Percentiles rank a stretch among this genome's conserved stretches.
Evolutionary conservation across 2,329 filamentous ascomycete species (phyloP).

Genomic region (Ceratocystis huliohia): DNA sequence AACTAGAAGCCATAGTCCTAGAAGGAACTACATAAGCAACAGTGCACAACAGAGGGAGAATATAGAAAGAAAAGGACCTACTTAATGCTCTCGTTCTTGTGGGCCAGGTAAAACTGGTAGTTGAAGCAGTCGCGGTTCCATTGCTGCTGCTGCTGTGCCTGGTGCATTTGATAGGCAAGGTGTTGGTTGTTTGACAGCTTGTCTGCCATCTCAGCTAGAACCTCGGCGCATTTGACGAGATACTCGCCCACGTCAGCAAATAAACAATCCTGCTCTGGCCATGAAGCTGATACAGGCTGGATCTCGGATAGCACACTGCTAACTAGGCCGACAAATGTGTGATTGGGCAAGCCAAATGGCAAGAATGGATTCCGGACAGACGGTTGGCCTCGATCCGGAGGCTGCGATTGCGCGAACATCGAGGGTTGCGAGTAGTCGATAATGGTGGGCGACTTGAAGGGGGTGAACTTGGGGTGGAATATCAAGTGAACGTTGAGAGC

Average conservation of each 20-base stretch:
- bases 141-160: conserved; percentile 18
- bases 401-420: conserved; percentile 19
- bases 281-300: conserved; percentile 12
- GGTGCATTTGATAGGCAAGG: conserved; percentile 15
- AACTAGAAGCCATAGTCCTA: conserved; percentile 11
- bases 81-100: conserved; percentile 18
- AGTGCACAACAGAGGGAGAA: background rate
- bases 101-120: conserved; percentile 16
- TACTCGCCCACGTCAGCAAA: conserved; percentile 20
- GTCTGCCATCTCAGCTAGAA: conserved; percentile 15
- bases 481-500: background rate
- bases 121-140: conserved; percentile 12
- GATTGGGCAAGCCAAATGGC: conserved; percentile 14
- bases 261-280: conserved; percentile 15
- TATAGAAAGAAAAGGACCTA: conserved; percentile 2
- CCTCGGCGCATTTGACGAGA: conserved; percentile 19
- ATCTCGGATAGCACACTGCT: conserved; percentile 14
- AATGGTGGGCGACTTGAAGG: conserved; percentile 14
- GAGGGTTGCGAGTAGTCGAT: conserved; percentile 16
- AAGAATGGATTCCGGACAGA: conserved; percentile 16
- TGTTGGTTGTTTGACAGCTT: conserved; percentile 15
- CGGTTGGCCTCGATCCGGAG: conserved; percentile 13
- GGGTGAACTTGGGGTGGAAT: background rate
- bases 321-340: conserved; percentile 7
- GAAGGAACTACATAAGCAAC: background rate